phyloP scores from a whole-genome alignment of 2,329 filamentous ascomycete species.

The Claviceps pazoutovae region DNA sequence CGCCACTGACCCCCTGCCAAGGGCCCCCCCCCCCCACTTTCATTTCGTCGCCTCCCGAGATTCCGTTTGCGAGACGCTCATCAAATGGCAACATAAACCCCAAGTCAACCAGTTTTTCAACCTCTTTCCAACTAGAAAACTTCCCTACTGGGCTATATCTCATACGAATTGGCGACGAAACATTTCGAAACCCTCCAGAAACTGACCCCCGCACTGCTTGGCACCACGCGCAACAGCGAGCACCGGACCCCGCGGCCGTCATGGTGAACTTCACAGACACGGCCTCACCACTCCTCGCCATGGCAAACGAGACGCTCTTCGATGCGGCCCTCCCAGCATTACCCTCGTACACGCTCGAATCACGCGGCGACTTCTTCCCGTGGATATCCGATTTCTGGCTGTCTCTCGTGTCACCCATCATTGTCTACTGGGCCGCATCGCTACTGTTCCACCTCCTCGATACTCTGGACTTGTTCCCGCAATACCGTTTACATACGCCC shows the following conservation, averaged over 20 bases:
- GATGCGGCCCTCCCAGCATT: conserved; percentile 60
- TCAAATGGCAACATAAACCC: no score
- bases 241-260: background rate
- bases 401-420: conserved; percentile 59
- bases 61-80: no score
- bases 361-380: conserved; percentile 57
- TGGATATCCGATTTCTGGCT: conserved; percentile 73
- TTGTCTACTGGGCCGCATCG: conserved; percentile 82
- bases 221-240: background rate
- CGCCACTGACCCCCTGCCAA: background rate
- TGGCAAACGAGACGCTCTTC: conserved; percentile 41
- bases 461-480: conserved; percentile 67
- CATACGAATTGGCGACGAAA: no score
- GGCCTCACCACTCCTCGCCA: conserved; percentile 20
- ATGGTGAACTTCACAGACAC: conserved; percentile 27
- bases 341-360: conserved; percentile 62
- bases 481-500: conserved; percentile 90
- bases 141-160: no score
- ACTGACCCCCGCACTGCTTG: no score
- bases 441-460: conserved; percentile 81
- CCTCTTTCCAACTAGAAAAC: no score
- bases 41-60: background rate
- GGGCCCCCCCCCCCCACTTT: background rate
- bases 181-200: no score
- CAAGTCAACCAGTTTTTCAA: no score